These are phyloP conservation scores for Zygnema circumcarinatum DNA, from an alignment of 139 green algal genomes.

Conservation along the genomic window DNA sequence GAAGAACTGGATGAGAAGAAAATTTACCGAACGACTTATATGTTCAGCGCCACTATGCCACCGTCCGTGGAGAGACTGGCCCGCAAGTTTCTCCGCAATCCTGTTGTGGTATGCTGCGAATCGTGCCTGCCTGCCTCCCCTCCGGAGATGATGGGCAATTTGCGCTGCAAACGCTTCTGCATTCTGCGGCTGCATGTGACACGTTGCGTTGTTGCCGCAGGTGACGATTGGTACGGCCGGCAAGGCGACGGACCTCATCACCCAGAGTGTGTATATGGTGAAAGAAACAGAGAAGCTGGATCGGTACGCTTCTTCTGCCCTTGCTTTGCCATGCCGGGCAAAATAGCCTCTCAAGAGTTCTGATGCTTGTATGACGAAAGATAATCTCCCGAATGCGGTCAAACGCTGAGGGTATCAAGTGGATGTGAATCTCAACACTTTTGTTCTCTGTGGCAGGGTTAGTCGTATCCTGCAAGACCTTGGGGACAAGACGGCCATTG, in stretches of 20 bases:
- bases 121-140: neutral
- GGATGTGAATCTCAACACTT: too few relatives aligned
- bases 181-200: neutral
- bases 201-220: constrained; percentile 45
- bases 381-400: neutral
- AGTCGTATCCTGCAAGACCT: constrained; percentile 51
- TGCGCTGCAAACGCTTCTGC: neutral
- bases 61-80: constrained; percentile 79
- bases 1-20: constrained; percentile 62
- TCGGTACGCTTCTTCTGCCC: neutral
- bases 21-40: constrained; percentile 97
- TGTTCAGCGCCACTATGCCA: constrained; percentile 98
- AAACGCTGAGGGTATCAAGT: too few relatives aligned
- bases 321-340: neutral
- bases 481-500: constrained; percentile 81
- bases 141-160: too few relatives aligned
- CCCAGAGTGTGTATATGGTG: constrained; percentile 82
- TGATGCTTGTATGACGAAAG: neutral
- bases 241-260: constrained; percentile 86
- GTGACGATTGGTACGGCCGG: constrained; percentile 91
- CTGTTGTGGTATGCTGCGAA: constrained; percentile 59
- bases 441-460: constrained; percentile 36
- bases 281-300: constrained; percentile 62
- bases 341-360: neutral
- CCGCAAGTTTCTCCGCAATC: constrained; percentile 81